Evolutionary conservation across 2,329 filamentous ascomycete species (phyloP).

Genomic region (Aspergillus persii): DNA sequence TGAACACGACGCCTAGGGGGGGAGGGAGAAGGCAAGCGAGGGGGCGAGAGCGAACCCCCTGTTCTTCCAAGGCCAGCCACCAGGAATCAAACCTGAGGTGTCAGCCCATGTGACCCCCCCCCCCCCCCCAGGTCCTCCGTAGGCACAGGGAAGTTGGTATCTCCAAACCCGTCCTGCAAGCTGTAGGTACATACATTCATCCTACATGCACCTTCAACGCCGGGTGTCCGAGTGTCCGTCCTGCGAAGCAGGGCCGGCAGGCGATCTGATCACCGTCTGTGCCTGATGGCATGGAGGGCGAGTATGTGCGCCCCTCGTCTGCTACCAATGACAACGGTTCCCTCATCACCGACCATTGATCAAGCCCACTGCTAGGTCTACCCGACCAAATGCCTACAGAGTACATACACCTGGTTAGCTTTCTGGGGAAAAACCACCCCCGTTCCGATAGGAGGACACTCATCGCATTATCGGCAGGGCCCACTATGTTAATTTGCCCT

Average conservation of each 20-base stretch:
- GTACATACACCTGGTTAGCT: conserved; percentile 7
- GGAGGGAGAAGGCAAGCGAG: neutral
- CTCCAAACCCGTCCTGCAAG: neutral
- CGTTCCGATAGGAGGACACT: conserved; percentile 12
- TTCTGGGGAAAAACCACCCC: conserved; percentile 12
- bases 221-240: too few species aligned
- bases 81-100: neutral
- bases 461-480: conserved; percentile 5
- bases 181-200: neutral
- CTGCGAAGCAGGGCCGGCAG: neutral
- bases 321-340: conserved; percentile 8
- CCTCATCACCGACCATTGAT: conserved; percentile 10
- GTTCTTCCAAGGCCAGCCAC: neutral
- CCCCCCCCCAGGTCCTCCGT: too few species aligned
- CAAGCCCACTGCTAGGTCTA: neutral
- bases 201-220: too few species aligned
- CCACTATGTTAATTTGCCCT: conserved; percentile 7
- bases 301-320: too few species aligned
- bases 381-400: neutral
- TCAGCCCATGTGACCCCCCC: neutral
- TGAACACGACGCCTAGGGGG: neutral
- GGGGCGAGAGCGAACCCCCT: neutral
- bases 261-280: conserved; percentile 12
- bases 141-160: too few species aligned
- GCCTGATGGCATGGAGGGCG: conserved; percentile 10